Percentiles rank a stretch among this genome's conserved stretches.
phyloP scores from a whole-genome alignment of 441 rosid species.

The Populus trichocarpa region DNA sequence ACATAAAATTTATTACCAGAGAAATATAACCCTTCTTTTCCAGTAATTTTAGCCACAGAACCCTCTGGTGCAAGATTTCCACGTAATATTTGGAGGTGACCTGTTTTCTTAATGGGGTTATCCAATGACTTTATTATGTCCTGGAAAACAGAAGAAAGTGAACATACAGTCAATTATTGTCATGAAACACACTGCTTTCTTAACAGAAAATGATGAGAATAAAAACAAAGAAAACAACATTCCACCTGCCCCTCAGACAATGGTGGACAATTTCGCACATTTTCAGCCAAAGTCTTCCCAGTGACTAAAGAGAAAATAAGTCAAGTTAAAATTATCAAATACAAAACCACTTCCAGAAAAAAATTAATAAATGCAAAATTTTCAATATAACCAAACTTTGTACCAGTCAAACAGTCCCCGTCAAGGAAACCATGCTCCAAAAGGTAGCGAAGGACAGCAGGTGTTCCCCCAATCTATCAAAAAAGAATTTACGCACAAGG shows the following conservation, averaged over 20 bases:
- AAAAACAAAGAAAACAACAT: conserved; percentile 4
- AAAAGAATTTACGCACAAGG: conserved; percentile 3
- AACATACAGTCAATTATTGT: neutral
- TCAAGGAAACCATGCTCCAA: conserved; percentile 76
- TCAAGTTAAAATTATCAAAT: conserved; percentile 2
- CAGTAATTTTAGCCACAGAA: conserved; percentile 97
- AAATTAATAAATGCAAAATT: conserved; percentile 2
- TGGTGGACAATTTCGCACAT: conserved; percentile 55
- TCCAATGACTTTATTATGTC: conserved; percentile 71
- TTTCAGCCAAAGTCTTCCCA: conserved; percentile 89
- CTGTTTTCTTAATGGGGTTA: conserved; percentile 91
- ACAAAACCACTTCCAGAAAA: conserved; percentile 4
- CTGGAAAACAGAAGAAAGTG: conserved; percentile 30
- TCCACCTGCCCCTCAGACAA: conserved; percentile 81
- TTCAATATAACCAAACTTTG: conserved; percentile 8
- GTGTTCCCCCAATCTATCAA: conserved; percentile 90
- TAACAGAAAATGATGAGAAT: neutral
- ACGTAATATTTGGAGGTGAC: conserved; percentile 77
- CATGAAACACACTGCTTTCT: neutral
- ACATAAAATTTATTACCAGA: conserved; percentile 47
- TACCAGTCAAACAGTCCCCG: conserved; percentile 96
- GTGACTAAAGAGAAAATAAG: conserved; percentile 49
- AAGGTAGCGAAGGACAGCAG: conserved; percentile 84
- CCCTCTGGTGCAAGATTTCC: conserved; percentile 97
- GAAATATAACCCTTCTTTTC: conserved; percentile 94